phyloP scores from a whole-genome alignment of 2,329 filamentous ascomycete genomes.

The Fusarium camptoceras region DNA sequence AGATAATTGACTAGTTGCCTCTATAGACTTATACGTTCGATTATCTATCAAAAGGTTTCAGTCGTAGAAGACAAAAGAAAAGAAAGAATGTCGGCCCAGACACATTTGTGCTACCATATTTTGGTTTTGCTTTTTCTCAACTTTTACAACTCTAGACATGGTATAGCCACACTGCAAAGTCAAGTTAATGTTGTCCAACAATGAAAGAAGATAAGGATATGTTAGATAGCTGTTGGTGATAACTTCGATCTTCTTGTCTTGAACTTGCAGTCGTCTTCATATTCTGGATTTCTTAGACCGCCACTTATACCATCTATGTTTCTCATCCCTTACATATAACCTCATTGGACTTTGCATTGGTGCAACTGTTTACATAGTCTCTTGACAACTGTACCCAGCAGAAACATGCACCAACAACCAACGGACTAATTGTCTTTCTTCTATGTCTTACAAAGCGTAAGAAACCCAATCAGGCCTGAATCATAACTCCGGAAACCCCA shows the following conservation, averaged over 20 bases:
- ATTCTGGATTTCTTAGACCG: constrained; percentile 13
- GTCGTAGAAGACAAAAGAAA: constrained; percentile 8
- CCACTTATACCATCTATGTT: constrained; percentile 12
- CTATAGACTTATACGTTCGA: neutral
- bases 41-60: constrained; percentile 3
- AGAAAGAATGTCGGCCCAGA: neutral
- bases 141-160: neutral
- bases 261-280: constrained; percentile 14
- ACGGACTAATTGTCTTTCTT: constrained; percentile 4
- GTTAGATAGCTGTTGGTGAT: neutral
- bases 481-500: neutral
- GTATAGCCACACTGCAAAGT: constrained; percentile 10
- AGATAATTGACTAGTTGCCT: neutral
- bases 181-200: constrained; percentile 8
- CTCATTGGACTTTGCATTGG: constrained; percentile 18
- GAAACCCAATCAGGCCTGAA: constrained; percentile 17
- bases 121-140: neutral
- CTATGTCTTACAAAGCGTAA: constrained; percentile 24
- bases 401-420: constrained; percentile 19
- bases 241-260: constrained; percentile 13
- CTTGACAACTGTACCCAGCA: neutral
- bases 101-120: neutral
- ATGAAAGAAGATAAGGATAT: constrained; percentile 9
- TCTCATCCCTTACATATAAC: constrained; percentile 35
- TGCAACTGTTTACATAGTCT: constrained; percentile 6